Base-by-base conservation (phyloP, 495 filamentous ascomycete genomes). In the Penicillium canariense region DNA sequence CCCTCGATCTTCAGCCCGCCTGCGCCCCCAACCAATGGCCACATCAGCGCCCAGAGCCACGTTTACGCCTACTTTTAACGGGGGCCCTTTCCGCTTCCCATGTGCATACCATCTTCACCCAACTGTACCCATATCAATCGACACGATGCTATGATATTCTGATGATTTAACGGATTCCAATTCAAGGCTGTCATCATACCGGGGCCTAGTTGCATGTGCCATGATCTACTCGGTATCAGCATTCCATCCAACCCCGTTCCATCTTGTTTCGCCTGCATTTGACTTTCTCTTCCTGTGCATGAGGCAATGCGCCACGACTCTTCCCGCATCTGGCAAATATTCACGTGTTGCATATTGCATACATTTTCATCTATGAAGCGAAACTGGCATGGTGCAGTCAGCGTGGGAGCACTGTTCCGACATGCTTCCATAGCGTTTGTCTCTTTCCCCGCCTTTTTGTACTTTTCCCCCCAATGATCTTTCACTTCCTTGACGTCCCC, bases 111-210 rank as follows among this genome's bases (percentile, higher is more conserved):
- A 54, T 62, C 45, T 38, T 40, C 53, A 56, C 59, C 61, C 61
- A 63, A 58, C 44, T 77, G 75, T 77, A 77, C 68, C 63, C 71
- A 72, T 75, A 75, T 52, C 67, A 66, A 75, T 50, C 63, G 64
- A 63, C 50, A 77, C 55, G 75, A 77, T 68, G 68, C 63, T 54
- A 77, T 67, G 75, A 77, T 68, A 54, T 18, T 52, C 59, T 71
- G 59, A 76, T 68, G 73, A 78, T 55, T 75, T 70, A 52, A 77
- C 72, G 73, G 68, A 68, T 66, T 59, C 42, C 54, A 52, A 61
- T 61, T 68, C 60, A 67, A 55, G 47, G 54, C 56, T 65, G 69
- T 67, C 69, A 72, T 57, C 60, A 56, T 62, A 58, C 55, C 62
- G 54, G 58, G 68, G 60, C 52, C 48, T n/a, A 48, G 28, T 45